Base-by-base conservation (phyloP, 2,329 filamentous ascomycete genomes). In the Talaromyces sp. region DNA sequence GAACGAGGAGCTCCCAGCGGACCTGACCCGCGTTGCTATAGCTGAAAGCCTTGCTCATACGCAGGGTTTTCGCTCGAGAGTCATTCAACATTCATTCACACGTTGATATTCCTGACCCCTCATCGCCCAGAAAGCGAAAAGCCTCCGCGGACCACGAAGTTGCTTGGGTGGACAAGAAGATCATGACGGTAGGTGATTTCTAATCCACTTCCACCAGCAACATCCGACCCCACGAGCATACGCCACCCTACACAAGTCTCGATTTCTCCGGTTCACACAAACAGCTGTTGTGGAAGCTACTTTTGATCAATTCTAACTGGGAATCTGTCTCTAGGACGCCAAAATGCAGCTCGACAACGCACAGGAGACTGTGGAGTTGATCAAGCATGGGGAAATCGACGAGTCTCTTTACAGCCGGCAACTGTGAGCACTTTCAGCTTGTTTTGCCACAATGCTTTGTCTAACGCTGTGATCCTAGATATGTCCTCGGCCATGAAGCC, bases 401-500 rank as follows among this genome's bases (percentile, higher is more conserved):
- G 85, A 88, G 74, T 86, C 84, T 46, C 76, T 88, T 59, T 88
- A 88, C 77, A 87, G 85, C 72, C 78, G 85, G 66, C 85, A 88
- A 77, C 82, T 88, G 72, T 78, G 65, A 69, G 75, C 67, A 50
- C 29, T 41, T 24, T 9, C 41, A 21, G 14, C 19, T 32, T 55
- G 31, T 19, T 31, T n/a, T 10, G 19, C 53, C 29, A 55, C 29
- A 26, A 24, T 55, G 3, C 43, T 24, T 46, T 31, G 64, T 62
- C 65, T 67, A 52, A 64, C 46, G 50, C n/a, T 8, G 41, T 54
- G 17, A 11, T 31, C 12, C 41, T 62, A 80, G 78, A 56, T 89
- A 89, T 69, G 86, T 89, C 59, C 83, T 89, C 59, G 86, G 94
- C 59, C 86, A 89, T 72, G 86, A 89, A 75, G 86, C 94, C 66